Evolutionary conservation across 768 basidiomycete species (phyloP), one percentile per base, ranked within the genome.

Genomic region (Tricholoma terreum): DNA sequence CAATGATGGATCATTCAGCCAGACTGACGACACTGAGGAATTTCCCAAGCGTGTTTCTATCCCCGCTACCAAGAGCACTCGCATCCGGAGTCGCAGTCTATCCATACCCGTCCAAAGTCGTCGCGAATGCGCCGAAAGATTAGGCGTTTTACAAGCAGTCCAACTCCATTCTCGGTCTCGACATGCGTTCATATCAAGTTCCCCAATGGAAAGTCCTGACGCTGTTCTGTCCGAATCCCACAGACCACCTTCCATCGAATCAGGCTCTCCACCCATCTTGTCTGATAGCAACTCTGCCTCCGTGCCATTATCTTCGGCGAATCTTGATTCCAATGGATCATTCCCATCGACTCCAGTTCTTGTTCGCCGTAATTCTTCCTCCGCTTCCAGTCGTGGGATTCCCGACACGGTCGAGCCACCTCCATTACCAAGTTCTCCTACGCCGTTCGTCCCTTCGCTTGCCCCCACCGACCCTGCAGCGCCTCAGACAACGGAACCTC

Each of bases 11-110:
- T 63, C 73, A 1, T 62, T 75, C 35, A 67, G 63, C 24, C 77
- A 83, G 62, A 69, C 74, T 38, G 88, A 92, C 56, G 89, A 90
- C 21, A 69, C 65, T 19, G 84, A 89, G 0, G 87, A 90, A 0
- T 55, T 70, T 22, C 52, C 66, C 1, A 67, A 71, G 48, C 70
- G 75, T 33, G 67, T 73, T 1, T 58, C 70, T 21, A 54, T 70
- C 21, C 50, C 61, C 30, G 42, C 72, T 4, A 64, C 70, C 30
- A 75, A 73, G 59, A 56, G 71, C 40, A 62, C 73, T 19, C 82
- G 82, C 38, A 71, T 76, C 7, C 81, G 87, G 19, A 87, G 86
- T 54, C 82, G 80, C 60, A 89, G 86, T 63, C 73, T 89, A 2
- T 83, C 84, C 1, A 67, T 83, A 57, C 73, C 78, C 6, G 61